These are phyloP conservation scores for Gaultheria prostrata DNA, from an alignment of 148 eudicot genomes.

Conservation along the genomic window DNA sequence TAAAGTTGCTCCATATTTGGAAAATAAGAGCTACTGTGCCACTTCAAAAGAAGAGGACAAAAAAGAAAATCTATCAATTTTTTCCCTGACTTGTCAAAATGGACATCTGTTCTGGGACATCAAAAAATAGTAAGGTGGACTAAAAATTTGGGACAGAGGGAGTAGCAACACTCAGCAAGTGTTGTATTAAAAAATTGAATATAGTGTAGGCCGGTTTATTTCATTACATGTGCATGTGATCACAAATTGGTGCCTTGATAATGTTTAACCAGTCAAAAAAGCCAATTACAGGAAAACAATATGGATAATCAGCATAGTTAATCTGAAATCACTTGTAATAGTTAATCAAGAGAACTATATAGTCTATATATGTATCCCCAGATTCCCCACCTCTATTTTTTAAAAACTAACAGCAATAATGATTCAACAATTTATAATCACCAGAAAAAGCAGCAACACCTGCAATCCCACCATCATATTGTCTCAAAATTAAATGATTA, in stretches of 20 bases:
- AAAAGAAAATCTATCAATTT: no score
- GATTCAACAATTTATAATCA: not conserved
- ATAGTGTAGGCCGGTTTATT: not conserved
- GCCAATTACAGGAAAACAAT: not conserved
- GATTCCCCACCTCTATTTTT: not conserved
- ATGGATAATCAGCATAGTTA: not conserved
- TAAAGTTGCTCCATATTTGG: no score
- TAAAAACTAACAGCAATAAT: not conserved
- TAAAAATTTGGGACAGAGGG: no score
- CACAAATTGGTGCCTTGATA: not conserved
- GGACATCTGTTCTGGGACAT: no score
- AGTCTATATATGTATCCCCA: no score
- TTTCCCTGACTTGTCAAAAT: no score
- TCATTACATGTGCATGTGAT: not conserved
- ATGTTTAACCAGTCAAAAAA: not conserved
- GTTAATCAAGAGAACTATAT: not conserved
- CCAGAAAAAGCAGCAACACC: not conserved
- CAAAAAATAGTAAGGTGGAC: no score
- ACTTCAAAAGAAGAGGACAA: no score
- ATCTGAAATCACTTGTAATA: not conserved
- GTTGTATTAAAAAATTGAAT: not conserved
- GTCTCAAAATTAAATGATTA: not conserved
- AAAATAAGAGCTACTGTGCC: no score
- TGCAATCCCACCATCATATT: not conserved
- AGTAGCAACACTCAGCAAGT: not conserved